phyloP scores from a whole-genome alignment of 352 stramenopile species.

The Halophytophthora batemanensis region DNA sequence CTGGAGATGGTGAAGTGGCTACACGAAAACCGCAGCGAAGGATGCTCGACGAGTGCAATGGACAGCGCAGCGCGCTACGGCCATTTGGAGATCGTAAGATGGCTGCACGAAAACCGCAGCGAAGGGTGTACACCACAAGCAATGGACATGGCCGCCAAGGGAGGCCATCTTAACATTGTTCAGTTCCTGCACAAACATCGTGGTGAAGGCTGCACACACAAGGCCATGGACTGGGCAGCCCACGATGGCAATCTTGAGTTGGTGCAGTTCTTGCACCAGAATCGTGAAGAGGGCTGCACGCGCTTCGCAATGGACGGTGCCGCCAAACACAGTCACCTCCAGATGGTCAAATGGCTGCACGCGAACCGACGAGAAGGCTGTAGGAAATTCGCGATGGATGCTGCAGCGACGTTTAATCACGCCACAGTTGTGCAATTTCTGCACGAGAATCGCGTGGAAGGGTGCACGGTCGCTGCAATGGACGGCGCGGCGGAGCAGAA shows the following conservation, averaged over 20 bases:
- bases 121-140: slow-evolving; percentile 19
- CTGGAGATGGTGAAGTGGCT: slow-evolving; percentile 23
- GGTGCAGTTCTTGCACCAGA: slow-evolving; percentile 23
- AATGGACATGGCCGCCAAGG: slow-evolving; percentile 23
- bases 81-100: slow-evolving; percentile 23
- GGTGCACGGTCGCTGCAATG: slow-evolving; percentile 23
- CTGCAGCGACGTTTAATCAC: slow-evolving; percentile 17
- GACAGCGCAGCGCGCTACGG: slow-evolving; percentile 18
- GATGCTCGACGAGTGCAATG: slow-evolving; percentile 16
- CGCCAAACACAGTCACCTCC: slow-evolving; percentile 18
- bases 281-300: slow-evolving; percentile 26
- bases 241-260: slow-evolving; percentile 15
- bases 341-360: slow-evolving; percentile 25
- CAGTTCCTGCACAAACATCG: slow-evolving; percentile 28
- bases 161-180: slow-evolving; percentile 18
- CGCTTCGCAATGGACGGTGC: slow-evolving; percentile 23
- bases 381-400: slow-evolving; percentile 29
- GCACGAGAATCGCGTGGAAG: slow-evolving; percentile 24
- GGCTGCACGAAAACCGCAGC: slow-evolving; percentile 23
- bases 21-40: slow-evolving; percentile 16
- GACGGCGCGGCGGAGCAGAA: slow-evolving; percentile 19
- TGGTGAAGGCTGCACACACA: slow-evolving; percentile 22
- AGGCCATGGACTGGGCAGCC: slow-evolving; percentile 30
- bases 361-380: slow-evolving; percentile 20
- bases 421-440: slow-evolving; percentile 31